Conservation (phyloP, 2,329 filamentous ascomycete genomes). For the Penicillium concentricum region DNA sequence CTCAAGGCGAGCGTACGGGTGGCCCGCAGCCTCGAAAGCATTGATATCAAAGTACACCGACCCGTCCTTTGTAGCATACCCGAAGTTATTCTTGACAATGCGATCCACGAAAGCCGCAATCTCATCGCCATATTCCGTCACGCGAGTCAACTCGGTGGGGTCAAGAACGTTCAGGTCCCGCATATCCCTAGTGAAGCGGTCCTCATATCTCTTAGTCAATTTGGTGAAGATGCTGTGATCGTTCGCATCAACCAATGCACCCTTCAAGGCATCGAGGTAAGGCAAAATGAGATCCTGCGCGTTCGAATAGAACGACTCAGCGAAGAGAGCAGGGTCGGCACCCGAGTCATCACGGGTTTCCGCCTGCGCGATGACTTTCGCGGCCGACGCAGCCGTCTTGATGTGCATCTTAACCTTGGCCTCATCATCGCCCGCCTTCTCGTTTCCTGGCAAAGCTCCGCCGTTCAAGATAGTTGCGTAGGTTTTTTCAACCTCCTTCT, state of each 20-base stretch:
- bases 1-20: conserved; percentile 79
- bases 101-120: conserved; percentile 82
- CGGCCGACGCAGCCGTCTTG: conserved; percentile 58
- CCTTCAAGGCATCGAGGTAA: conserved; percentile 69
- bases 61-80: conserved; percentile 71
- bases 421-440: conserved; percentile 68
- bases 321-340: conserved; percentile 25
- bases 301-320: conserved; percentile 55
- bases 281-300: conserved; percentile 72
- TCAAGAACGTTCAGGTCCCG: conserved; percentile 77
- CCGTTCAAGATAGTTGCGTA: conserved; percentile 58
- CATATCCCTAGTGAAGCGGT: conserved; percentile 88
- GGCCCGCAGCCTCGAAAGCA: conserved; percentile 79
- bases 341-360: conserved; percentile 22
- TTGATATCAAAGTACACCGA: conserved; percentile 93
- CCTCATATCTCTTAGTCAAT: conserved; percentile 80
- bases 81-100: conserved; percentile 82
- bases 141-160: conserved; percentile 78
- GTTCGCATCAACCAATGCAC: conserved; percentile 56
- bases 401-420: conserved; percentile 91
- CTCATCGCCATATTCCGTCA: conserved; percentile 88
- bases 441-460: conserved; percentile 53
- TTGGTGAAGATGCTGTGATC: conserved; percentile 80
- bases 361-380: conserved; percentile 48
- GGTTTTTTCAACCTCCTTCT: conserved; percentile 47